Evolutionary conservation across 805 yeast species (phyloP), one percentile per base, ranked within the genome.

Genomic region (Starmerella khaoyaiensis): DNA sequence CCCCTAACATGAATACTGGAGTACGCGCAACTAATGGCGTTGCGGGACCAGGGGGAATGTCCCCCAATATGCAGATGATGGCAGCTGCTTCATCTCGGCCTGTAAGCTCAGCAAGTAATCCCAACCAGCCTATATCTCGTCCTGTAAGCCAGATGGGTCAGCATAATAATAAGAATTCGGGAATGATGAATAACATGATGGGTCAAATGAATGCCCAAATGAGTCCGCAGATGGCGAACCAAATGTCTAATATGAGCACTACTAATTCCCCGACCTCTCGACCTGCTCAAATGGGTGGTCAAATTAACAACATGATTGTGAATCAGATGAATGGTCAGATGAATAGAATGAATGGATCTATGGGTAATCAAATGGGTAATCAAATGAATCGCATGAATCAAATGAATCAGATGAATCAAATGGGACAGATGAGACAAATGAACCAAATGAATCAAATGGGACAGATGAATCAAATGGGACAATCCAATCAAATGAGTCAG

Each of bases 121-220:
- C 14, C 4, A 18, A 15, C 15, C 33, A 21, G 7, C 9, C 9
- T 9, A 22, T 22, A 10, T 16, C 20, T 11, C 35, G 43, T 19
- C 46, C 46, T 12, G 33, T 21, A 10, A 42, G 46, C 24, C 28
- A 41, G 9, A 35, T 35, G 42, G 33, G 41, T 24, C 37, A 33
- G 10, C 16, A 19, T 24, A 29, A 17, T 30, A 34, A 12, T 30
- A 23, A 33, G 24, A 21, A 8, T 4, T 12, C 4, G 16, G 31
- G 35, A 24, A 17, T 24, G 20, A 33, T 37, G 33, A 33, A 38
- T 14, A 21, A 25, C 15, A 26, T 28, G 12, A 31, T 31, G 35
- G 12, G n/a, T 21, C 41, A 18, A 7, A 21, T 22, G 27, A 38
- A 23, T 28, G 18, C 16, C 33, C 32, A 23, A 14, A 35, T 40